Conservation (phyloP, 192 early-diverging fungal genomes). For the Coemansia sp. region DNA sequence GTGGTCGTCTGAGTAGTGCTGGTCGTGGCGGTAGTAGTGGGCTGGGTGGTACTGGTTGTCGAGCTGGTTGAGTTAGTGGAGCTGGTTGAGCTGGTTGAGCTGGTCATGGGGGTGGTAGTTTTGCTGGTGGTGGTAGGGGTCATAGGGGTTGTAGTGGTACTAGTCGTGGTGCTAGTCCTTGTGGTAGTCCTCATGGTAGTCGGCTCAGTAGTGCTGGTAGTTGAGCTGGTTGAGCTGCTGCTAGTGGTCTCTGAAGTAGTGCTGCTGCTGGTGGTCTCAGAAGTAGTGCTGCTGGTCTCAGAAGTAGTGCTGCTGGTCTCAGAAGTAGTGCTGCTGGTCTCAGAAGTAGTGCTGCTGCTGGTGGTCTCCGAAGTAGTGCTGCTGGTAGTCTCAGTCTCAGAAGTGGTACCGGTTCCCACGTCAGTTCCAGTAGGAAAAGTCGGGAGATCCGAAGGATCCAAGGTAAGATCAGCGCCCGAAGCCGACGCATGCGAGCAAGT, state of each 20-base stretch:
- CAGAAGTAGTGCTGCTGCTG: conserved; percentile 1
- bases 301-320: conserved; percentile 1
- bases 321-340: not conserved
- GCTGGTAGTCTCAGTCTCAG: not conserved
- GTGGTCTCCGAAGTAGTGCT: not conserved
- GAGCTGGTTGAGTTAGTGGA: not conserved
- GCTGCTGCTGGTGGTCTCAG: not conserved
- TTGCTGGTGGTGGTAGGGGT: not conserved
- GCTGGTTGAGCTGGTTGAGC: not conserved
- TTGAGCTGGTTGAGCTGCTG: conserved; percentile 1
- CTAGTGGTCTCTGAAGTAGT: not conserved
- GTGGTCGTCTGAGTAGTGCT: conserved; percentile 14
- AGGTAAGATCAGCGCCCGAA: not conserved
- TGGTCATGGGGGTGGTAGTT: not conserved
- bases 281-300: not conserved
- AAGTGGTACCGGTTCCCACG: not conserved
- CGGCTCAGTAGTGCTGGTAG: conserved; percentile 5
- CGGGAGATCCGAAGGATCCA: conserved; percentile 2
- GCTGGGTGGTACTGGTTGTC: not conserved
- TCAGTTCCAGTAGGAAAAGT: conserved; percentile 1
- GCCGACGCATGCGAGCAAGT: not conserved
- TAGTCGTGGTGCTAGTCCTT: not conserved
- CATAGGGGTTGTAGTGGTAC: not conserved
- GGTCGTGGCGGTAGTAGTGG: not conserved
- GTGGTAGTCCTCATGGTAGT: not conserved